These are phyloP conservation scores for Gossypium schwendimanii DNA, from an alignment of 441 rosid species.

Conservation along the genomic window DNA sequence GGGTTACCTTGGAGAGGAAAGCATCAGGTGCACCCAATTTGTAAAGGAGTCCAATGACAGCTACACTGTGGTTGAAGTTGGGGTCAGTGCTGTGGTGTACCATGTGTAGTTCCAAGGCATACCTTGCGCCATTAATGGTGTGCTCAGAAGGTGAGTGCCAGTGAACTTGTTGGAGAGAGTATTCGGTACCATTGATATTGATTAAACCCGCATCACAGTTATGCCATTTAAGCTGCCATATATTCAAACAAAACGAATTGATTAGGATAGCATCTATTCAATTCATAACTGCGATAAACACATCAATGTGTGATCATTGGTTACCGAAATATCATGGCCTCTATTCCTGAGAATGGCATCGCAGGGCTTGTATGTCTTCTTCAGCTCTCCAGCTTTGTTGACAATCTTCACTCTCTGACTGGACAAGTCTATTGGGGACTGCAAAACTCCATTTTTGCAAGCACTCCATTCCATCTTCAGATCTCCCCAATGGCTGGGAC, in stretches of 20 bases:
- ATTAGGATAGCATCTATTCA: too few species aligned
- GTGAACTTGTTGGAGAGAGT: constrained; percentile 54
- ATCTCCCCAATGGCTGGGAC: constrained; percentile 52
- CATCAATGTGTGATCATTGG: neutral
- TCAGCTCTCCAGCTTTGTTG: constrained; percentile 14
- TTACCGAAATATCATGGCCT: constrained; percentile 55
- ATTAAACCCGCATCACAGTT: constrained; percentile 38
- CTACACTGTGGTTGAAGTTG: constrained; percentile 28
- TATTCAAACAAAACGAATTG: neutral
- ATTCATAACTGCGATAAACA: too few species aligned
- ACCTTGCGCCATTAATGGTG: constrained; percentile 60
- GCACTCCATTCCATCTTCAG: constrained; percentile 39
- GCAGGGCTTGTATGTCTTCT: constrained; percentile 26
- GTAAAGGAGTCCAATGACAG: constrained; percentile 52
- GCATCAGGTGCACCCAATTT: constrained; percentile 39
- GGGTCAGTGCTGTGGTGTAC: constrained; percentile 39
- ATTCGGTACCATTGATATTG: constrained; percentile 36
- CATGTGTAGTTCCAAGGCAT: constrained; percentile 59
- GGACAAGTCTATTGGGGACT: constrained; percentile 50
- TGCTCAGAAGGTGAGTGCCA: constrained; percentile 92
- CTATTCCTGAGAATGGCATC: constrained; percentile 40
- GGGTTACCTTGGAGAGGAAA: constrained; percentile 45
- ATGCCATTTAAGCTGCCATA: constrained; percentile 46
- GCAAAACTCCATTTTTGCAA: constrained; percentile 38
- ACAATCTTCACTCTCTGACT: constrained; percentile 24